A percentile compares a stretch with the other conserved stretches of the same genome.
These are phyloP conservation scores for Lodderomyces metapsilosis DNA, from an alignment of 1,139 yeast species.

Conservation along the genomic window DNA sequence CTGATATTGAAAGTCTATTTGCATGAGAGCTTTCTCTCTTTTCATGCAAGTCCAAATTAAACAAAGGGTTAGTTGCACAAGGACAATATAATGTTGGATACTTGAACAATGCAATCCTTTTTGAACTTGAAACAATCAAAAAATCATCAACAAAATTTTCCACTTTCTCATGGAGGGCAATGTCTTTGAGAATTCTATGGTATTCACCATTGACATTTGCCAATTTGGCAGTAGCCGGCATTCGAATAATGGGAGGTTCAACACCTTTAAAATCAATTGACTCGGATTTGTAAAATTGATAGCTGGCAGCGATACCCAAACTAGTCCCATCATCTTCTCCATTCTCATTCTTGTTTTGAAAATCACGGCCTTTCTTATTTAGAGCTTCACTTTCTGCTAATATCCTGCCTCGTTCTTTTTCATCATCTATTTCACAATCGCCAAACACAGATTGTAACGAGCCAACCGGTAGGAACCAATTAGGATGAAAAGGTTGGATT, in stretches of 20 bases:
- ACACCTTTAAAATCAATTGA: conserved; percentile 18
- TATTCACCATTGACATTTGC: conserved; percentile 38
- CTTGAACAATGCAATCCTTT: conserved; percentile 47
- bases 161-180: conserved; percentile 4
- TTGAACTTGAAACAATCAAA: conserved; percentile 45
- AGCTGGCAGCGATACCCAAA: conserved; percentile 45
- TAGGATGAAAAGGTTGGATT: conserved; percentile 35
- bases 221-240: conserved; percentile 15
- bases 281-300: conserved; percentile 39
- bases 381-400: conserved; percentile 28
- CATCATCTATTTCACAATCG: conserved; percentile 34
- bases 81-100: conserved; percentile 50
- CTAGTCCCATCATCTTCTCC: conserved; percentile 21
- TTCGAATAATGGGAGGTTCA: background rate
- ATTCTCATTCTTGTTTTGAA: conserved; percentile 26
- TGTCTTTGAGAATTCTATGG: conserved; percentile 30
- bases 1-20: conserved; percentile 54
- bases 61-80: conserved; percentile 44
- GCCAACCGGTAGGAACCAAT: conserved; percentile 48
- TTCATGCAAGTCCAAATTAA: conserved; percentile 32
- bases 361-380: too few relatives aligned
- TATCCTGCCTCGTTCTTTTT: conserved; percentile 23
- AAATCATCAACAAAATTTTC: conserved; percentile 16
- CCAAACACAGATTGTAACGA: conserved; percentile 51
- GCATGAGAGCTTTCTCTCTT: conserved; percentile 40